These are phyloP conservation scores for Candida silvatica DNA, from an alignment of 805 yeast species.

Conservation along the genomic window DNA sequence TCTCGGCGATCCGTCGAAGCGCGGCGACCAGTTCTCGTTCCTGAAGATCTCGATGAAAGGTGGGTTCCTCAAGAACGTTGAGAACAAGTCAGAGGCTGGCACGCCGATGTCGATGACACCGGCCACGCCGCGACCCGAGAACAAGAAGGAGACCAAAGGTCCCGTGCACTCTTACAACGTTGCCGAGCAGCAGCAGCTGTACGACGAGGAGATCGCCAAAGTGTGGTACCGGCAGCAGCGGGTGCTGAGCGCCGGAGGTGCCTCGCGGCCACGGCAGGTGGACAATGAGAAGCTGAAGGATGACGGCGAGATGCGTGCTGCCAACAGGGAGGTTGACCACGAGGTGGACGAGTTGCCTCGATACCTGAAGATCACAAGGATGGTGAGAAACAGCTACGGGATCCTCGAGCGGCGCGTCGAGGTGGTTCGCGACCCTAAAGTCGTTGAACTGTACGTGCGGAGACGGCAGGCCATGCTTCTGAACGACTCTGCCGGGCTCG, in stretches of 20 bases:
- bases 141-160: slow-evolving; percentile 32
- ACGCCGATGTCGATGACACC: slow-evolving; percentile 16
- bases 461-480: slow-evolving; percentile 31
- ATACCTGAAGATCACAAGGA: slow-evolving; percentile 57
- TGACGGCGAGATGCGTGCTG: slow-evolving; percentile 28
- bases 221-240: slow-evolving; percentile 85
- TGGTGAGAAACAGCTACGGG: slow-evolving; percentile 78
- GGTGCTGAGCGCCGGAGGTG: slow-evolving; percentile 34
- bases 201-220: slow-evolving; percentile 80
- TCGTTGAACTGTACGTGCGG: slow-evolving; percentile 76
- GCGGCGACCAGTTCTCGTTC: slow-evolving; percentile 83
- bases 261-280: slow-evolving; percentile 15
- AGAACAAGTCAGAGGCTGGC: slow-evolving; percentile 11
- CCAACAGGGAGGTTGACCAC: slow-evolving; percentile 22
- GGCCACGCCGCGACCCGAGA: slow-evolving; percentile 16
- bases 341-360: slow-evolving; percentile 25
- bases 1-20: slow-evolving; percentile 90
- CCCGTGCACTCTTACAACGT: slow-evolving; percentile 72
- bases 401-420: slow-evolving; percentile 76
- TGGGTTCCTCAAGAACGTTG: slow-evolving; percentile 46
- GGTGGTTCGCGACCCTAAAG: slow-evolving; percentile 73
- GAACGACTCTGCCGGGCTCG: slow-evolving; percentile 39
- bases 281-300: slow-evolving; percentile 19
- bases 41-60: slow-evolving; percentile 92
- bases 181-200: slow-evolving; percentile 80